A percentile compares a stretch with the other conserved stretches of the same genome.
These are phyloP conservation scores for Acer negundo DNA, from an alignment of 345 rosid genomes.

Conservation along the genomic window DNA sequence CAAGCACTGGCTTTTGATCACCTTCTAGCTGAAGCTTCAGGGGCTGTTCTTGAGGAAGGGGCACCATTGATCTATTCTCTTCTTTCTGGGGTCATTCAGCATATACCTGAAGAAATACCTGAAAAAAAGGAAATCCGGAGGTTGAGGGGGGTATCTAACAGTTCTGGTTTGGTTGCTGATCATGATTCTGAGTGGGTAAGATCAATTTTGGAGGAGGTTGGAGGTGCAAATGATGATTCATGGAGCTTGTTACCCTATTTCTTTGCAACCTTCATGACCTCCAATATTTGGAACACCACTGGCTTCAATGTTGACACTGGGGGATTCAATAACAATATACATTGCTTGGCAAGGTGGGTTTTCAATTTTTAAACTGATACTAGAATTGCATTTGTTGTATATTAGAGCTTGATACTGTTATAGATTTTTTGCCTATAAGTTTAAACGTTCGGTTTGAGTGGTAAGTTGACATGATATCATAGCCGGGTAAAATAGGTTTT, in stretches of 20 bases:
- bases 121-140: constrained; percentile 86
- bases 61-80: constrained; percentile 83
- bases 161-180: constrained; percentile 54
- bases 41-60: constrained; percentile 82
- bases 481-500: no score
- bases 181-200: constrained; percentile 98
- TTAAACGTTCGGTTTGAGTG: neutral
- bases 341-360: constrained; percentile 88
- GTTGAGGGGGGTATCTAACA: constrained; percentile 75
- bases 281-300: constrained; percentile 82
- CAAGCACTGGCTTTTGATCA: constrained; percentile 93
- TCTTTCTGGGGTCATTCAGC: constrained; percentile 71
- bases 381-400: neutral
- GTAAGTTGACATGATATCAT: neutral
- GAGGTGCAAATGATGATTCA: constrained; percentile 90
- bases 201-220: constrained; percentile 86
- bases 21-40: constrained; percentile 93
- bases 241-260: constrained; percentile 95
- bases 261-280: constrained; percentile 85
- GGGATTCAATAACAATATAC: constrained; percentile 92
- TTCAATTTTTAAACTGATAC: neutral
- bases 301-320: constrained; percentile 95
- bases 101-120: constrained; percentile 87
- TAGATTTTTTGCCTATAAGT: no score
- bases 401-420: neutral